phyloP scores from a whole-genome alignment of 768 basidiomycete genomes.

The Trametes sanguinea region DNA sequence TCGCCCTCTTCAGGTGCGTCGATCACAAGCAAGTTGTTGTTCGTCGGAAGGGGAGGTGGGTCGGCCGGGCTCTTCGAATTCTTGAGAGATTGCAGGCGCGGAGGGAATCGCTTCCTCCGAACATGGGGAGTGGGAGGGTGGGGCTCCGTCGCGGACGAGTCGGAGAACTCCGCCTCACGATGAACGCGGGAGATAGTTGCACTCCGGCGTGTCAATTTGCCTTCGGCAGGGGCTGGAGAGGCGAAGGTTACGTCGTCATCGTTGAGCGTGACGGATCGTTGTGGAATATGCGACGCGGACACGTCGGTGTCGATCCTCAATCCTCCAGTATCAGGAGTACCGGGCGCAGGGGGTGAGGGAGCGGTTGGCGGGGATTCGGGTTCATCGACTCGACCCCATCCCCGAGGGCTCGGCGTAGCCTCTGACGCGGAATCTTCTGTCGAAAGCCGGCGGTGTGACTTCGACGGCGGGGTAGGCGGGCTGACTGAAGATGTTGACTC shows the following conservation, averaged over 20 bases:
- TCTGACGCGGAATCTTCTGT: constrained; percentile 20
- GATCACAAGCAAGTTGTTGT: constrained; percentile 48
- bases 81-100: constrained; percentile 50
- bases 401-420: constrained; percentile 23
- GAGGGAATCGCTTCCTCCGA: constrained; percentile 53
- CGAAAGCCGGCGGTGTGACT: constrained; percentile 20
- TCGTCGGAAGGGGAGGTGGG: constrained; percentile 28
- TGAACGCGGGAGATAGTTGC: constrained; percentile 23
- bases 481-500: constrained; percentile 41
- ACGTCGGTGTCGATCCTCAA: constrained; percentile 27
- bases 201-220: constrained; percentile 16
- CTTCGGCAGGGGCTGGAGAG: constrained; percentile 6
- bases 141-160: constrained; percentile 46
- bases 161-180: constrained; percentile 46
- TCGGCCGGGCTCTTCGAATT: constrained; percentile 24
- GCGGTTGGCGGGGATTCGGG: constrained; percentile 44
- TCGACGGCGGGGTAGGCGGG: constrained; percentile 36
- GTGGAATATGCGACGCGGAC: constrained; percentile 32
- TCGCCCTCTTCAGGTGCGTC: constrained; percentile 59
- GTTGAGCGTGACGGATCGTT: constrained; percentile 35
- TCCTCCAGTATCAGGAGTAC: constrained; percentile 39
- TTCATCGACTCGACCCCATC: constrained; percentile 36
- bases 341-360: constrained; percentile 42
- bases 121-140: constrained; percentile 44
- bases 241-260: constrained; percentile 33